Percentiles rank a stretch among this genome's conserved stretches.
Evolutionary conservation across 2,329 filamentous ascomycete species (phyloP).

Genomic region (Penicillium sp.): DNA sequence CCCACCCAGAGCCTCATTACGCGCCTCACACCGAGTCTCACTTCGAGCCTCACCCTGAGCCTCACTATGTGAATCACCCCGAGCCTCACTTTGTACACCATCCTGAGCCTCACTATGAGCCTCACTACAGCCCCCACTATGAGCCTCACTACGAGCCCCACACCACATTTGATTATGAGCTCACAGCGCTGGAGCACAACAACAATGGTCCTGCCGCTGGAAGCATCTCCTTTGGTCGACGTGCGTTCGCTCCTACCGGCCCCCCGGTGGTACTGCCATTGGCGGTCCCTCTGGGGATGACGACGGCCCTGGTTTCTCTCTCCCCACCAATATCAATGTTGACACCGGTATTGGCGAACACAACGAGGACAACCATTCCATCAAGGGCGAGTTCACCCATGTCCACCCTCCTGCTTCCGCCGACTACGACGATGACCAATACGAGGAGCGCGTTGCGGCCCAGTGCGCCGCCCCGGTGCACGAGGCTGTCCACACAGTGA

Average conservation of each 20-base stretch:
- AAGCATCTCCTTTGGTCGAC: neutral
- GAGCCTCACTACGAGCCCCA: neutral
- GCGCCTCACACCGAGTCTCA: neutral
- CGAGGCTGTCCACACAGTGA: conserved; percentile 30
- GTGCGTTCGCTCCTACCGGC: conserved; percentile 8
- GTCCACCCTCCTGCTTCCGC: too few relatives aligned
- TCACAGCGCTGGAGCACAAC: neutral
- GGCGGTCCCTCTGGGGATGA: too few relatives aligned
- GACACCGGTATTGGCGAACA: conserved; percentile 14
- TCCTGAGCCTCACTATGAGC: neutral
- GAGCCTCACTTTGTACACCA: neutral
- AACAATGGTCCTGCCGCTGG: neutral
- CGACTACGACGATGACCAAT: too few relatives aligned
- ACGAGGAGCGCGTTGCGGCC: neutral
- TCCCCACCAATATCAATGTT: too few relatives aligned
- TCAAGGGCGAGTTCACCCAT: conserved; percentile 16
- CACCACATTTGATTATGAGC: neutral
- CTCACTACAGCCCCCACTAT: neutral
- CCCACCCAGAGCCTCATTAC: neutral
- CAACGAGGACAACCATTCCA: conserved; percentile 25
- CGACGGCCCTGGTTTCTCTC: too few relatives aligned
- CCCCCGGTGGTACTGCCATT: too few relatives aligned
- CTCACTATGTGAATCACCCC: neutral
- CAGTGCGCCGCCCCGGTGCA: conserved; percentile 20
- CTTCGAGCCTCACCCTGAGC: neutral